Base-by-base conservation (phyloP, 1,284 basidiomycete species). In the Pterulicium gracile region DNA sequence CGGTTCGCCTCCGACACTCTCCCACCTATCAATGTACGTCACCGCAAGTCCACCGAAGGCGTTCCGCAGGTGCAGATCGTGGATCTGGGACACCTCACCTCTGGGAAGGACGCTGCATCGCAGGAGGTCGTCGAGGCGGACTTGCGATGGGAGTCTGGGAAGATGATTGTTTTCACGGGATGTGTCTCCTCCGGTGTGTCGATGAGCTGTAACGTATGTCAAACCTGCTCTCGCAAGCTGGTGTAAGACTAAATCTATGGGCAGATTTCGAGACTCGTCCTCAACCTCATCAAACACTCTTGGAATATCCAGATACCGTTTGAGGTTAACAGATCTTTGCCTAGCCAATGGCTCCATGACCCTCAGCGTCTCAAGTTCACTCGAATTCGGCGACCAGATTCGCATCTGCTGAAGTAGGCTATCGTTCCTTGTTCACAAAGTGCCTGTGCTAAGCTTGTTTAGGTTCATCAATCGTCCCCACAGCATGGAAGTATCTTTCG, bases 401-500 rank as follows among this genome's bases (percentile, higher is more conserved):
- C 61, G 49, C 68, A 68, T n/a, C 65, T 65, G 2, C 68, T 77
- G 17, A 59, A 51, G 84, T 85, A 57, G 49, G 75, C 63, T 15
- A 19, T 39, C 21, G 35, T 43, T 44, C 22, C 14, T 22, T 44
- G 34, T 21, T 18, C 42, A 32, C 46, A n/a, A 7, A 17, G 4
- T n/a, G 12, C 41, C 46, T 47, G 47, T 39, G 36, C 23, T 47
- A 13, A 41, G 44, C 18, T 45, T 43, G 15, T 23, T 46, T 39
- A 88, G 86, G 17, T 73, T 93, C 46, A 73, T 69, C 35, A 70
- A 81, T 51, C 74, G 75, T 19, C 71, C 79, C 0, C 84, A 88
- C 53, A 63, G 61, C 0, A 54, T 93, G 1, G 52, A 64, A 3
- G 61, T 88, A 3, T 63, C 67, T 0, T 55, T 90, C 34, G 60